phyloP scores from a whole-genome alignment of 176 grass and related monocot genomes.

The Saccharum spontaneum region DNA sequence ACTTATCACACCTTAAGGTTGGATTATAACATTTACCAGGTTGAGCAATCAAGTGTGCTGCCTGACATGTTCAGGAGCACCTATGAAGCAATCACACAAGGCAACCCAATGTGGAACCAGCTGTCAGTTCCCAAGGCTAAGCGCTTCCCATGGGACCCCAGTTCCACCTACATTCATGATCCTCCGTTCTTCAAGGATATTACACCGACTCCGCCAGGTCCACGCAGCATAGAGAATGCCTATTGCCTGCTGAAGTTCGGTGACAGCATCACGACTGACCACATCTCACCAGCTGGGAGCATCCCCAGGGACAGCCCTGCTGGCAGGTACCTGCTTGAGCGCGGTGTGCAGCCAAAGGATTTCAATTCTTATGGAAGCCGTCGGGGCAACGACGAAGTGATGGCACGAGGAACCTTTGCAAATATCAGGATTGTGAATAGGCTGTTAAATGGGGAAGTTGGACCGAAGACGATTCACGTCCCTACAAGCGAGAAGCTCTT shows the following conservation, averaged over 20 bases:
- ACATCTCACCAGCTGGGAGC: slow-evolving; percentile 26
- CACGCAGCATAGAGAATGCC: slow-evolving; percentile 1
- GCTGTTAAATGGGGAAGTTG: slow-evolving; percentile 75
- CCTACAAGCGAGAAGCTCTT: slow-evolving; percentile 81
- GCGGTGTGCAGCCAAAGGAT: slow-evolving; percentile 6
- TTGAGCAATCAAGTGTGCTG: slow-evolving; percentile 30
- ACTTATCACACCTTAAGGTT: neutral
- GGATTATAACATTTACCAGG: neutral
- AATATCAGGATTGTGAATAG: slow-evolving; percentile 86
- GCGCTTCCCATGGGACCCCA: slow-evolving; percentile 21
- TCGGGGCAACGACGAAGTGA: slow-evolving; percentile 10
- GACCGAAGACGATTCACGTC: slow-evolving; percentile 78
- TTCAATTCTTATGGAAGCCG: slow-evolving; percentile 29
- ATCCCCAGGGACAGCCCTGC: slow-evolving; percentile 20
- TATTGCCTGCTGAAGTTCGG: slow-evolving; percentile 21
- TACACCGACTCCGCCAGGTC: neutral
- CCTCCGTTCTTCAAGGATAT: slow-evolving; percentile 18
- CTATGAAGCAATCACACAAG: slow-evolving; percentile 14
- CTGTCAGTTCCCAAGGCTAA: neutral
- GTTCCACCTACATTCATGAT: slow-evolving; percentile 18
- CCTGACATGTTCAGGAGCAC: slow-evolving; percentile 25
- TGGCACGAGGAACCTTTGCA: slow-evolving; percentile 18
- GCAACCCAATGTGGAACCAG: slow-evolving; percentile 26
- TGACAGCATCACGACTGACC: slow-evolving; percentile 14
- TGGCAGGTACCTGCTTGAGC: slow-evolving; percentile 18